phyloP scores from a whole-genome alignment of 257 asterid species.

The Scutellaria baicalensis region DNA sequence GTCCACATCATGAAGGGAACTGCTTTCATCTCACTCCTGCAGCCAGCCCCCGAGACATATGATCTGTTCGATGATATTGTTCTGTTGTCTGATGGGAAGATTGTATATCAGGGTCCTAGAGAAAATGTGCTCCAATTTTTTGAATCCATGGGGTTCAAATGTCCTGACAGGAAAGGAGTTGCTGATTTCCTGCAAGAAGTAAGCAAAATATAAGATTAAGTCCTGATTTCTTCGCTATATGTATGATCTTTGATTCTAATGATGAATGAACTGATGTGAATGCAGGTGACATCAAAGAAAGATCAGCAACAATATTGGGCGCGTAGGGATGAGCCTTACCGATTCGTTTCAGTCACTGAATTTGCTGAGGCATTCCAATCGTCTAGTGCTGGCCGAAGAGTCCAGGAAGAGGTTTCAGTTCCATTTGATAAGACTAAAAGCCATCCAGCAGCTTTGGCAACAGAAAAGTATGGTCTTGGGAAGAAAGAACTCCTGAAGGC shows the following conservation, averaged over 20 bases:
- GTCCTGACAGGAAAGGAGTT: constrained; percentile 56
- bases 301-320: constrained; percentile 70
- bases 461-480: constrained; percentile 41
- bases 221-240: neutral
- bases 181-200: constrained; percentile 78
- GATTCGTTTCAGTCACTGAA: constrained; percentile 30
- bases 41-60: constrained; percentile 66
- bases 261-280: neutral
- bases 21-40: constrained; percentile 59
- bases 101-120: constrained; percentile 59
- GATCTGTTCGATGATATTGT: constrained; percentile 56
- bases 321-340: constrained; percentile 41
- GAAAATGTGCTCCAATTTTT: constrained; percentile 43
- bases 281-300: constrained; percentile 68
- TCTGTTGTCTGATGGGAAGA: constrained; percentile 45
- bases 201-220: neutral
- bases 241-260: neutral
- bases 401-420: constrained; percentile 33
- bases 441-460: constrained; percentile 62
- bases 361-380: constrained; percentile 51
- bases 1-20: constrained; percentile 68
- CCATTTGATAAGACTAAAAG: constrained; percentile 52
- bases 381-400: constrained; percentile 20
- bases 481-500: constrained; percentile 50
- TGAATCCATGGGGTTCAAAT: constrained; percentile 57